A percentile compares a stretch with the other conserved stretches of the same genome.
These are phyloP conservation scores for Volvox africanus DNA, from an alignment of 139 green algal species.

Conservation along the genomic window DNA sequence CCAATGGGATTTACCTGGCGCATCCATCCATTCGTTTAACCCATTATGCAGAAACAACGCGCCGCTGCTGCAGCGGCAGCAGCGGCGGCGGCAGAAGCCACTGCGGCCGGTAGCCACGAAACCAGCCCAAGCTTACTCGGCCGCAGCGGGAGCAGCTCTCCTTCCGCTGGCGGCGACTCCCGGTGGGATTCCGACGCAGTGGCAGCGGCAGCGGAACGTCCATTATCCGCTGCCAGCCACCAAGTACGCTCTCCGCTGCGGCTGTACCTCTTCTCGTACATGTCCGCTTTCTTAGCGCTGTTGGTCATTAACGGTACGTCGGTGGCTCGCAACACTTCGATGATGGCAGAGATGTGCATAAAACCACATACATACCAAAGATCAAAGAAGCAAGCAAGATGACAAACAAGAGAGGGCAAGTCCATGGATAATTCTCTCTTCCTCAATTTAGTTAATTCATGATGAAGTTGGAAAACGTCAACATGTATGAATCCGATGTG, in stretches of 20 bases:
- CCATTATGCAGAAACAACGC: conserved; percentile 23
- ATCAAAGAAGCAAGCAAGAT: too few species aligned
- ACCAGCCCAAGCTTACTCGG: neutral
- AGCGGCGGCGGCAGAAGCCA: neutral
- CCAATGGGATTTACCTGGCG: too few species aligned
- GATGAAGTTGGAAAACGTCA: too few species aligned
- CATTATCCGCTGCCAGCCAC: conserved; percentile 27
- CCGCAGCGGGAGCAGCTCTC: too few species aligned
- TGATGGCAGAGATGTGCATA: too few species aligned
- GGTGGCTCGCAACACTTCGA: too few species aligned
- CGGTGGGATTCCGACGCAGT: conserved; percentile 8
- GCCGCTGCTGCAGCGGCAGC: neutral
- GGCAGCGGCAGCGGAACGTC: conserved; percentile 17
- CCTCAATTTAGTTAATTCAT: too few species aligned
- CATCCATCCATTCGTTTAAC: too few species aligned
- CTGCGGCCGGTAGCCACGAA: neutral
- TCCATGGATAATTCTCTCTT: too few species aligned
- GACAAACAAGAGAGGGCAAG: too few species aligned
- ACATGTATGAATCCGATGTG: neutral
- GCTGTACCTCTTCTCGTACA: conserved; percentile 62
- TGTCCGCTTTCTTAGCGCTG: conserved; percentile 53
- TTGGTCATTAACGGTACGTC: conserved; percentile 49
- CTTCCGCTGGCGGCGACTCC: neutral
- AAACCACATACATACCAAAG: too few species aligned
- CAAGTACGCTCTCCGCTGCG: conserved; percentile 45